Evolutionary conservation across 1,284 basidiomycete species (phyloP).

Genomic region (Cryptococcus maquisensis): DNA sequence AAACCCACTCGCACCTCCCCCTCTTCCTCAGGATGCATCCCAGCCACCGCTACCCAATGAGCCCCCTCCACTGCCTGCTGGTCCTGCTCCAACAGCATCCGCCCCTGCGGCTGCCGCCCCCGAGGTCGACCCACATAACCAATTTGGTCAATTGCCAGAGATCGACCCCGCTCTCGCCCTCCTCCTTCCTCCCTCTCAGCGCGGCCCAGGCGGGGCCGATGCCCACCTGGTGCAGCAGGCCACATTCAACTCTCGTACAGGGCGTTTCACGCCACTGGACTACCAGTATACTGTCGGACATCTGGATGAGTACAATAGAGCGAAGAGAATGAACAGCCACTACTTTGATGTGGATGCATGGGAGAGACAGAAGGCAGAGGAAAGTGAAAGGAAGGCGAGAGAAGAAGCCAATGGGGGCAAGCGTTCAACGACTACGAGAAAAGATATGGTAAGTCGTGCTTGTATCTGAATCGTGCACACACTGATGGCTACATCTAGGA

Average conservation of each 20-base stretch:
- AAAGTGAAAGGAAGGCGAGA: slow-evolving; percentile 56
- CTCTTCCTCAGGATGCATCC: slow-evolving; percentile 13
- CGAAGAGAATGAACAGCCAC: slow-evolving; percentile 78
- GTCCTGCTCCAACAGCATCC: slow-evolving; percentile 24
- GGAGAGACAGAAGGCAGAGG: slow-evolving; percentile 60
- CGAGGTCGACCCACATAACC: neutral
- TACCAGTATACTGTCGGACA: slow-evolving; percentile 60
- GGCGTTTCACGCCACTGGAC: slow-evolving; percentile 60
- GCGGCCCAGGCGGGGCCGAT: slow-evolving; percentile 42
- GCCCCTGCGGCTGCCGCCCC: slow-evolving; percentile 26
- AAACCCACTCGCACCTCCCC: slow-evolving; percentile 60
- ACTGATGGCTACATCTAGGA: slow-evolving; percentile 56
- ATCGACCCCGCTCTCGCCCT: slow-evolving; percentile 80
- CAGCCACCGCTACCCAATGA: slow-evolving; percentile 38
- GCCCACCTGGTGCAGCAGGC: slow-evolving; percentile 54
- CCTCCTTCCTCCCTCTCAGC: slow-evolving; percentile 65
- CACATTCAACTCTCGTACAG: slow-evolving; percentile 79
- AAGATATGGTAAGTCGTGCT: slow-evolving; percentile 67
- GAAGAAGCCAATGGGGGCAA: slow-evolving; percentile 56
- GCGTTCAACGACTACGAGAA: slow-evolving; percentile 66
- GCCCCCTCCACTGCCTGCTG: slow-evolving; percentile 31
- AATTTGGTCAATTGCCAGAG: slow-evolving; percentile 50
- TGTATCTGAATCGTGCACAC: neutral
- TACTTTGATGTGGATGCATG: slow-evolving; percentile 82
- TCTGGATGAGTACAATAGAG: slow-evolving; percentile 74